Evolutionary conservation across 2,329 filamentous ascomycete species (phyloP).

Genomic region (Pyrenophora tritici-repentis): DNA sequence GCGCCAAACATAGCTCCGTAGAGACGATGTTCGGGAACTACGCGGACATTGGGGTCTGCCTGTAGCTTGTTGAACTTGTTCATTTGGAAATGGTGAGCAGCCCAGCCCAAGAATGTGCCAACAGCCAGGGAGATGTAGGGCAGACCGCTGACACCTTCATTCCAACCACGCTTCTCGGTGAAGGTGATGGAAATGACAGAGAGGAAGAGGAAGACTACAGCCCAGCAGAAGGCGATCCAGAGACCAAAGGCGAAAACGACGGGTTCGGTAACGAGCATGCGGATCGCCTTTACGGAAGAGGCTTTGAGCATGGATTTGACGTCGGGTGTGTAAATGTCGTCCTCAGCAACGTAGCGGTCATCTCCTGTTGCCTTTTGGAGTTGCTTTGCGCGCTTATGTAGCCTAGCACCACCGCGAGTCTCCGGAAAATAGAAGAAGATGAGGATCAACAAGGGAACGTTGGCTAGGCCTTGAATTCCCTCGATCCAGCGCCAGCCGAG

Average conservation of each 20-base stretch:
- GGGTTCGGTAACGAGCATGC: constrained; percentile 57
- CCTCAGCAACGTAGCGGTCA: constrained; percentile 56
- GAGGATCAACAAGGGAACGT: constrained; percentile 55
- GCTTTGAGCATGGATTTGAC: constrained; percentile 54
- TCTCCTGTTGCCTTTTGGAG: constrained; percentile 56
- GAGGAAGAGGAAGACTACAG: constrained; percentile 60
- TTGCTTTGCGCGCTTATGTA: constrained; percentile 56
- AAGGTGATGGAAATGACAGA: constrained; percentile 48
- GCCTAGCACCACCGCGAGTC: constrained; percentile 54
- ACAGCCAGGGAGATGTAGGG: constrained; percentile 59
- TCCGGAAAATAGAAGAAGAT: constrained; percentile 51
- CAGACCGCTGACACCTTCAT: constrained; percentile 55
- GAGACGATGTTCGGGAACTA: constrained; percentile 45
- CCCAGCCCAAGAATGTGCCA: constrained; percentile 56
- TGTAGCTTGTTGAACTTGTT: constrained; percentile 54
- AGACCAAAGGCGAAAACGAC: constrained; percentile 57
- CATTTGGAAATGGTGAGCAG: constrained; percentile 57
- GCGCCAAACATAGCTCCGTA: constrained; percentile 41
- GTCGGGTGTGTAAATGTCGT: constrained; percentile 58
- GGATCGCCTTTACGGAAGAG: constrained; percentile 58
- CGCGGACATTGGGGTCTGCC: constrained; percentile 41
- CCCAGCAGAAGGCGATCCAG: constrained; percentile 61
- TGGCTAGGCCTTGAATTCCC: constrained; percentile 58
- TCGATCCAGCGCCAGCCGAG: constrained; percentile 61
- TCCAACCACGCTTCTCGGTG: constrained; percentile 58